phyloP scores from a whole-genome alignment of 169 alveolate species.

The Ichthyophthirius multifiliis region DNA sequence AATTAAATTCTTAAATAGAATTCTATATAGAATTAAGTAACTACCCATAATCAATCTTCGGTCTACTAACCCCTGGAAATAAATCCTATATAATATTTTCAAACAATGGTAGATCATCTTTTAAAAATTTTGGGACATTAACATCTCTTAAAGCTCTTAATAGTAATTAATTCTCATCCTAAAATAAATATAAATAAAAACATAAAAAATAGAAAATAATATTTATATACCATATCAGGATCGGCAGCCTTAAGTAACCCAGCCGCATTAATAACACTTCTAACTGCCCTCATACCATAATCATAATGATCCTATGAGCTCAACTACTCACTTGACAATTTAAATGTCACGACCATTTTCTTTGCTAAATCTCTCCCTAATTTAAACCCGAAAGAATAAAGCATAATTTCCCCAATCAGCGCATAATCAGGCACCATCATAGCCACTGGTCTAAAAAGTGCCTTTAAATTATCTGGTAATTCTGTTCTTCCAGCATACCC shows the following conservation, averaged over 20 bases:
- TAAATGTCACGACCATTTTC: slow-evolving; percentile 81
- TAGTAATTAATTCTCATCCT: slow-evolving; percentile 89
- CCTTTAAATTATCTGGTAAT: slow-evolving; percentile 88
- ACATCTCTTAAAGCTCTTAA: slow-evolving; percentile 94
- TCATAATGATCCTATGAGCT: slow-evolving; percentile 90
- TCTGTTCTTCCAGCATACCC: slow-evolving; percentile 89
- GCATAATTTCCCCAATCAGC: slow-evolving; percentile 88
- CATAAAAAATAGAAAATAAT: not conserved
- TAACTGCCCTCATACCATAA: slow-evolving; percentile 92
- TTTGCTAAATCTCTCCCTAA: slow-evolving; percentile 82
- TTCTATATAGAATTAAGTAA: slow-evolving; percentile 69
- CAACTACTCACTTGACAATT: slow-evolving; percentile 87
- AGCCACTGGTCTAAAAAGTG: slow-evolving; percentile 89
- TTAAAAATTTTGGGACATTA: slow-evolving; percentile 93
- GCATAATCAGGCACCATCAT: slow-evolving; percentile 92
- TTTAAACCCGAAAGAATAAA: slow-evolving; percentile 85
- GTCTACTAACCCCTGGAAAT: slow-evolving; percentile 92
- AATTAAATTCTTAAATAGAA: slow-evolving; percentile 66
- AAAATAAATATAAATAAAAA: not conserved
- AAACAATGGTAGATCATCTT: slow-evolving; percentile 94
- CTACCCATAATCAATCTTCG: slow-evolving; percentile 86
- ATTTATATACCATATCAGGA: slow-evolving; percentile 59
- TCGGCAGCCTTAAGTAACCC: slow-evolving; percentile 83
- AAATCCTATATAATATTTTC: slow-evolving; percentile 93
- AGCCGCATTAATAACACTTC: slow-evolving; percentile 89